phyloP scores from a whole-genome alignment of 2,329 filamentous ascomycete genomes.

The Fusarium sp. region DNA sequence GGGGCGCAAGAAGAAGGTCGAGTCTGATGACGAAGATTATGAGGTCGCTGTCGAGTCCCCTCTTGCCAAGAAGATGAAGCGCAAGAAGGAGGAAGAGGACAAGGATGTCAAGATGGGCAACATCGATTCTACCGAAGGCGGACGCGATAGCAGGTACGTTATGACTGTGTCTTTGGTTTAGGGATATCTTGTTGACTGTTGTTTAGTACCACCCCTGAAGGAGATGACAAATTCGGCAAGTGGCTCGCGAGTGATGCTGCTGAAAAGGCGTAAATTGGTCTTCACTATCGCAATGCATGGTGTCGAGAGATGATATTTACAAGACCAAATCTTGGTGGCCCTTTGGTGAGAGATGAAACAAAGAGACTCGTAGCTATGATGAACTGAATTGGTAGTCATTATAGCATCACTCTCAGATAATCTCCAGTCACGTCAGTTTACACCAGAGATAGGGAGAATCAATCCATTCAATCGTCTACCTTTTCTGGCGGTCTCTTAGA shows the following conservation, averaged over 20 bases:
- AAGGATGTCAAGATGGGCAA: slow-evolving; percentile 35
- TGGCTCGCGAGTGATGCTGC: slow-evolving; percentile 18
- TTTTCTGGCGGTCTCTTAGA: background rate
- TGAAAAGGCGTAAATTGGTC: background rate
- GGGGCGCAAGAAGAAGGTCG: slow-evolving; percentile 28
- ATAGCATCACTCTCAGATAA: background rate
- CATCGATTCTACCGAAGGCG: background rate
- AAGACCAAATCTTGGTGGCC: background rate
- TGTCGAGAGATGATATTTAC: background rate
- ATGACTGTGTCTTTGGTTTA: background rate
- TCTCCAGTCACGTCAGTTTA: background rate
- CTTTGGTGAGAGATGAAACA: background rate
- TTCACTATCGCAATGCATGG: background rate
- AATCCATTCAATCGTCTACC: background rate
- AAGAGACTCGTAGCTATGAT: background rate
- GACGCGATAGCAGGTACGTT: slow-evolving; percentile 37
- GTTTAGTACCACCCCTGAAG: slow-evolving; percentile 25
- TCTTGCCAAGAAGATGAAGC: slow-evolving; percentile 48
- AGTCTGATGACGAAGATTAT: slow-evolving; percentile 26
- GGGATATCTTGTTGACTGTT: slow-evolving; percentile 5
- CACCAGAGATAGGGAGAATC: background rate
- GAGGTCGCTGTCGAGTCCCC: slow-evolving; percentile 29
- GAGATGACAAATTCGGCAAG: slow-evolving; percentile 18
- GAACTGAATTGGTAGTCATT: background rate
- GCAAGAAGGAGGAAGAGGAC: slow-evolving; percentile 37